phyloP scores from a whole-genome alignment of 2,329 filamentous ascomycete species.

The Metarhizium rileyi region DNA sequence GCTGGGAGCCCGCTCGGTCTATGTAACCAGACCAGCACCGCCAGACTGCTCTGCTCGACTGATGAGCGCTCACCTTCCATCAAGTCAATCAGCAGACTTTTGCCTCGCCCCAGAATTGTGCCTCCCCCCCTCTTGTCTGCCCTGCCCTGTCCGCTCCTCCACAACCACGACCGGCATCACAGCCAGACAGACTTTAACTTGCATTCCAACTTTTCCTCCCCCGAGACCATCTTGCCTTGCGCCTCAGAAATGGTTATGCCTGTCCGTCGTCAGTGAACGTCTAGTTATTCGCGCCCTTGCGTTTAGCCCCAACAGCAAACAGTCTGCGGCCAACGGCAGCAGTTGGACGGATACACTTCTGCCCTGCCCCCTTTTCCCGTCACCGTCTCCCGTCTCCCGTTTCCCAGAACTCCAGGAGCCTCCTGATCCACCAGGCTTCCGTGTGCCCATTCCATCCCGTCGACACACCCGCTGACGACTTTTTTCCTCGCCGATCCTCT shows the following conservation, averaged over 20 bases:
- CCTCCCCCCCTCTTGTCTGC: not conserved
- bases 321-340: not conserved
- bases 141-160: slow-evolving; percentile 4
- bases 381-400: slow-evolving; percentile 5
- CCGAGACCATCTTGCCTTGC: not conserved
- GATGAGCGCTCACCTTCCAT: too few species aligned
- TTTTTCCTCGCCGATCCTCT: not conserved
- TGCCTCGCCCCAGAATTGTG: too few species aligned
- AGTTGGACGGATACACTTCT: slow-evolving; percentile 2
- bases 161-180: slow-evolving; percentile 6
- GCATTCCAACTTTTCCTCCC: slow-evolving; percentile 2
- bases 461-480: slow-evolving; percentile 6
- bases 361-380: slow-evolving; percentile 8
- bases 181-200: slow-evolving; percentile 4
- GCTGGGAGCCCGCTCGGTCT: too few species aligned
- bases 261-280: slow-evolving; percentile 12
- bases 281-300: slow-evolving; percentile 1
- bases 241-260: slow-evolving; percentile 13
- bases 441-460: slow-evolving; percentile 5
- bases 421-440: slow-evolving; percentile 11
- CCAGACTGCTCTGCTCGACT: too few species aligned
- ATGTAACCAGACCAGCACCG: too few species aligned
- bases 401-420: slow-evolving; percentile 7
- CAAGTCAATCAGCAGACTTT: too few species aligned
- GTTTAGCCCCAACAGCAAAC: not conserved